Percentiles rank a stretch among this genome's conserved stretches.
Evolutionary conservation across 176 grass and related monocot genomes (phyloP).

Genomic region (Carex pumila): DNA sequence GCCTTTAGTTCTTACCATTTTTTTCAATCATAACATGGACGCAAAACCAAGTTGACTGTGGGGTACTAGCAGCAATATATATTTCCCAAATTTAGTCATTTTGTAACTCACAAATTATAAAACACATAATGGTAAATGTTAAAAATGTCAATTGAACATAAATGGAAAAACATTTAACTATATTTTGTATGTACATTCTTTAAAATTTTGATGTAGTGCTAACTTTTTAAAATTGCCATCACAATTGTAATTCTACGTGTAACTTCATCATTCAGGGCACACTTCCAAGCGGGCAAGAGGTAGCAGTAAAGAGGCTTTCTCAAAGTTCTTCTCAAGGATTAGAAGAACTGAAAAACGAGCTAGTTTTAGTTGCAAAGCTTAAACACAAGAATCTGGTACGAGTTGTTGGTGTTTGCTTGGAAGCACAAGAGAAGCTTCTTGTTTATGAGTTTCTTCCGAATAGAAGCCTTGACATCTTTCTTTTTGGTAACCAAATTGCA

Average conservation of each 20-base stretch:
- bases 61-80: no score
- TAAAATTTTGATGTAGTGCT: background rate
- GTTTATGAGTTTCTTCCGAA: constrained; percentile 72
- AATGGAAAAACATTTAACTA: background rate
- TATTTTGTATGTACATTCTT: background rate
- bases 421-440: constrained; percentile 44
- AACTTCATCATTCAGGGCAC: constrained; percentile 27
- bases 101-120: background rate
- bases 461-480: constrained; percentile 56
- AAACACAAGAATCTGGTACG: constrained; percentile 74
- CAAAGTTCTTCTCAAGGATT: constrained; percentile 49
- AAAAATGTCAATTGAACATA: background rate
- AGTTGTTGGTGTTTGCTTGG: constrained; percentile 63
- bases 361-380: constrained; percentile 69
- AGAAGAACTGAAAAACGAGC: constrained; percentile 46
- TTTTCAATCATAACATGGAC: no score
- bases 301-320: constrained; percentile 56
- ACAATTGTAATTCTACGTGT: background rate
- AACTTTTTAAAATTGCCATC: background rate
- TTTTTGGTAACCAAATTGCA: constrained; percentile 32
- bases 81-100: no score
- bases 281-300: constrained; percentile 34
- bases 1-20: background rate
- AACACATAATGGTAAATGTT: background rate
- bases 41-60: no score